A percentile compares a stretch with the other conserved stretches of the same genome.
These are phyloP conservation scores for Teunomyces gatunensis DNA, from an alignment of 805 yeast genomes.

Conservation along the genomic window DNA sequence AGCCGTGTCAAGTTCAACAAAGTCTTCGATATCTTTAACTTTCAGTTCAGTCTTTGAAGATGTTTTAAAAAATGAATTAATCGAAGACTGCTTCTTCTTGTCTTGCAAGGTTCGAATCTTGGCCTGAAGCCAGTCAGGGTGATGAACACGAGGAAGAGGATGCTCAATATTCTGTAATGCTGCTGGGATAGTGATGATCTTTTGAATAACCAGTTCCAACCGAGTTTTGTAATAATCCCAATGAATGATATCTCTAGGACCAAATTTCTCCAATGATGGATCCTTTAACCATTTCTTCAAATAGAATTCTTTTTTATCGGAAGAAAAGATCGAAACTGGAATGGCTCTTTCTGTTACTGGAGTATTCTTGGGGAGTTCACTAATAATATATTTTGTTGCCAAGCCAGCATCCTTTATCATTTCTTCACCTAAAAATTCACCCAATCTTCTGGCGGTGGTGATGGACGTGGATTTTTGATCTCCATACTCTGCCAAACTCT, in stretches of 20 bases:
- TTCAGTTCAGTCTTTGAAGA: constrained; percentile 10
- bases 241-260: constrained; percentile 85
- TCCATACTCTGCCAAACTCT: constrained; percentile 83
- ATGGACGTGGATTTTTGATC: constrained; percentile 91
- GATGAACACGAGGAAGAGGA: constrained; percentile 92
- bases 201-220: constrained; percentile 87
- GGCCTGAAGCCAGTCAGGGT: constrained; percentile 88
- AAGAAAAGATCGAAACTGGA: constrained; percentile 93
- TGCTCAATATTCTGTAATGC: constrained; percentile 83
- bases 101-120: constrained; percentile 61
- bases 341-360: constrained; percentile 96
- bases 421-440: constrained; percentile 92
- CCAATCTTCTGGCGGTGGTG: constrained; percentile 89
- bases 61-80: constrained; percentile 55
- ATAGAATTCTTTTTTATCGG: constrained; percentile 77
- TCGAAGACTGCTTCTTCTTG: constrained; percentile 66
- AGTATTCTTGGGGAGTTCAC: constrained; percentile 75
- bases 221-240: constrained; percentile 93
- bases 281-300: constrained; percentile 87
- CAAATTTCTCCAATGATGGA: constrained; percentile 71
- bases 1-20: constrained; percentile 39
- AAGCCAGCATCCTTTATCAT: constrained; percentile 96
- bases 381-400: constrained; percentile 90
- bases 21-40: constrained; percentile 70
- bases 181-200: constrained; percentile 95